Conservation (phyloP, 73 alveolate species). For the Uronychia setigera region DNA sequence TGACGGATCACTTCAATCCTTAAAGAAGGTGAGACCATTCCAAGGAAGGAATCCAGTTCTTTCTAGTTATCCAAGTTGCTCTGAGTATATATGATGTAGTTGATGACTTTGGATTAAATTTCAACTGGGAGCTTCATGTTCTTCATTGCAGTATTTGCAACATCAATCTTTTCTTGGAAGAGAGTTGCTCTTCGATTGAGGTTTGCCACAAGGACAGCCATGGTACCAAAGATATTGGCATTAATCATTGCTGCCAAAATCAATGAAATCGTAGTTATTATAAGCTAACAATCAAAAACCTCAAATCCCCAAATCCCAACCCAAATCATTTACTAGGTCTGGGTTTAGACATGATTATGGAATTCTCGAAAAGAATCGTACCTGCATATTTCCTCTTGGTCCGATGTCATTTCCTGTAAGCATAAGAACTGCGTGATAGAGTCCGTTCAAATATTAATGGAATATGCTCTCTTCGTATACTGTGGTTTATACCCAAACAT, state of each 20-base stretch:
- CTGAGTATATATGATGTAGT: slow-evolving; percentile 33
- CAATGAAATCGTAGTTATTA: background rate
- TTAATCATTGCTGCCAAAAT: slow-evolving; percentile 38
- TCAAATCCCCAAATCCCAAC: no score
- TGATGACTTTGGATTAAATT: slow-evolving; percentile 36
- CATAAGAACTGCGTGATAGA: slow-evolving; percentile 32
- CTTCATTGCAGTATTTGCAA: slow-evolving; percentile 67
- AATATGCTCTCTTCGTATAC: slow-evolving; percentile 4
- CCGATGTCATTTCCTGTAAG: slow-evolving; percentile 38
- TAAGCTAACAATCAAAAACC: background rate
- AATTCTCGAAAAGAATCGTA: slow-evolving; percentile 4
- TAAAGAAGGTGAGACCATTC: slow-evolving; percentile 36
- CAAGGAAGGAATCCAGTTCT: slow-evolving; percentile 19
- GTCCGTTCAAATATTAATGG: slow-evolving; percentile 3
- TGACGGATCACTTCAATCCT: slow-evolving; percentile 2
- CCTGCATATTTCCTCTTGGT: slow-evolving; percentile 30
- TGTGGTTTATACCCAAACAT: slow-evolving; percentile 14
- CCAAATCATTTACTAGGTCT: no score
- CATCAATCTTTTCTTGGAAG: slow-evolving; percentile 49
- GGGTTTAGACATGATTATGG: no score
- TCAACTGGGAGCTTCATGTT: slow-evolving; percentile 65
- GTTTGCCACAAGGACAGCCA: slow-evolving; percentile 50
- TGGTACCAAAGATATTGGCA: slow-evolving; percentile 67
- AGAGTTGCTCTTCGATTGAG: slow-evolving; percentile 33
- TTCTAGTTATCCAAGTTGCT: slow-evolving; percentile 17